Evolutionary conservation across 2,329 filamentous ascomycete species (phyloP).

Genomic region (Ramularia endophylla): DNA sequence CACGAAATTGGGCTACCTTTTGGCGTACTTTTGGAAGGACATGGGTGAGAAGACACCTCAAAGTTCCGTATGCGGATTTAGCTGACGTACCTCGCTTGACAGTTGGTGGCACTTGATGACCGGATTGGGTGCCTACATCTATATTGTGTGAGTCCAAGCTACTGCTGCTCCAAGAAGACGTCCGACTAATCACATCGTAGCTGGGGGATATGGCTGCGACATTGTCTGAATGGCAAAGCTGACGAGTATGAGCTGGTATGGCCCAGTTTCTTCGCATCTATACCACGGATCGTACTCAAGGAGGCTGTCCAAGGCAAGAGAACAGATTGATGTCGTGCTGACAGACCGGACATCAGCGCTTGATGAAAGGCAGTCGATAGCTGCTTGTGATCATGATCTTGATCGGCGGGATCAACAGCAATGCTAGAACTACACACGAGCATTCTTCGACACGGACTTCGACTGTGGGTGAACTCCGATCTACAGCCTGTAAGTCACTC

Average conservation of each 20-base stretch:
- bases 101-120: constrained; percentile 74
- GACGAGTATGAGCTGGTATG: constrained; percentile 66
- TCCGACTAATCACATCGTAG: constrained; percentile 4
- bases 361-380: neutral
- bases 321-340: no score
- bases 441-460: no score
- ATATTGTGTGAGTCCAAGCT: constrained; percentile 46
- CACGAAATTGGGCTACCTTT: constrained; percentile 68
- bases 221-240: constrained; percentile 66
- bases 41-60: no score
- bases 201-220: constrained; percentile 77
- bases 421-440: no score
- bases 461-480: no score
- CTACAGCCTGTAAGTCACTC: no score
- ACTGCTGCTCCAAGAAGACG: neutral
- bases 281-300: constrained; percentile 46
- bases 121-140: constrained; percentile 77
- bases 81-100: neutral
- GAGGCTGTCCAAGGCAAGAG: constrained; percentile 4
- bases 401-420: no score
- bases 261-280: constrained; percentile 53
- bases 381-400: no score
- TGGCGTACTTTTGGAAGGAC: constrained; percentile 68
- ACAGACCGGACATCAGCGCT: no score
- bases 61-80: no score